Percentiles rank a stretch among this genome's conserved stretches.
Evolutionary conservation across 2,329 filamentous ascomycete genomes (phyloP).

Genomic region (Trichoderma harzianum): DNA sequence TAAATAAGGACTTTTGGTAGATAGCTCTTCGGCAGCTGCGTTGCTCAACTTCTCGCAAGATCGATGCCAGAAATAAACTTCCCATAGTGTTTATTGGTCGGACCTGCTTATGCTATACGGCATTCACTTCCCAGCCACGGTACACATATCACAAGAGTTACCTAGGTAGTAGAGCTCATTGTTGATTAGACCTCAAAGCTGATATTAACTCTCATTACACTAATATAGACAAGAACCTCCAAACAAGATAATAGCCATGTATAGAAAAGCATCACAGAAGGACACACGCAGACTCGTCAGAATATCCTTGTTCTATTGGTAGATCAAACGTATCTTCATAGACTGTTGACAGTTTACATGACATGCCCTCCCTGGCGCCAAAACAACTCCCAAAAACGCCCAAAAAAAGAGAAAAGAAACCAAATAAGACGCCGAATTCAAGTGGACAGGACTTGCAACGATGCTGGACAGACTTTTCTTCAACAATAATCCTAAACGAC

Average conservation of each 20-base stretch:
- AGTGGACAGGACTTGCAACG: slow-evolving; percentile 19
- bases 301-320: slow-evolving; percentile 22
- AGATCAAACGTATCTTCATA: slow-evolving; percentile 22
- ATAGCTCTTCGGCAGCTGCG: not conserved
- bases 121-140: not conserved
- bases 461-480: slow-evolving; percentile 1
- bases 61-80: not conserved
- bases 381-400: slow-evolving; percentile 32
- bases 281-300: not conserved
- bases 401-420: slow-evolving; percentile 11
- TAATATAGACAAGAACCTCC: not conserved
- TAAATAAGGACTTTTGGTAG: not conserved
- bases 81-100: not conserved
- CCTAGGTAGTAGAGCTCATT: not conserved
- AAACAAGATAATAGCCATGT: not conserved
- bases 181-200: not conserved
- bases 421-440: slow-evolving; percentile 27
- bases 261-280: not conserved
- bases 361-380: slow-evolving; percentile 29
- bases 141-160: not conserved
- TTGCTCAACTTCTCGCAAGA: not conserved
- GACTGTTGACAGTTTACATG: slow-evolving; percentile 28
- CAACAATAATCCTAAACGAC: not conserved
- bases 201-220: not conserved
- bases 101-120: not conserved